Evolutionary conservation across 108 stramenopile genomes (phyloP).

Genomic region (Skeletonema tropicum): DNA sequence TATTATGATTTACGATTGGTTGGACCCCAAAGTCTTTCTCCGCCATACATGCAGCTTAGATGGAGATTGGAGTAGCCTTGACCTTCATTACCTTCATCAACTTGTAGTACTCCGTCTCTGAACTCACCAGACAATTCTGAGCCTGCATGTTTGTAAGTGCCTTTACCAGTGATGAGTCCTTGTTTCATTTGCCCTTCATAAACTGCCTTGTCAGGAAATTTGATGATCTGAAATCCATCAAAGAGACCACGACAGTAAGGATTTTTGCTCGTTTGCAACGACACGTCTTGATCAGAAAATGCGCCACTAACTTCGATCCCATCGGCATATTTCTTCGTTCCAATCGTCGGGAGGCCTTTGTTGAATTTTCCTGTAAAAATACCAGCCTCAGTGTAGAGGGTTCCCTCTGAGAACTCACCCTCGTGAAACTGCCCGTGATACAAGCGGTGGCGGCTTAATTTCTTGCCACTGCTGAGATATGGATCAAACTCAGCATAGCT

Average conservation of each 20-base stretch:
- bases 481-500: conserved; percentile 5
- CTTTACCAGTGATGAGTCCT: conserved; percentile 36
- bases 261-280: conserved; percentile 18
- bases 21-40: not conserved
- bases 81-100: not conserved
- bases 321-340: conserved; percentile 32
- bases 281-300: conserved; percentile 9
- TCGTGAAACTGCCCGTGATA: conserved; percentile 34
- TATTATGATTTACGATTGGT: not conserved
- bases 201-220: conserved; percentile 18
- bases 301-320: conserved; percentile 19
- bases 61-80: not conserved
- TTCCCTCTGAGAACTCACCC: conserved; percentile 14
- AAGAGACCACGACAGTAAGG: conserved; percentile 26
- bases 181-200: conserved; percentile 35
- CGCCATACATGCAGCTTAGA: not conserved
- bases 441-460: conserved; percentile 18
- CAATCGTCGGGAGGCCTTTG: conserved; percentile 7
- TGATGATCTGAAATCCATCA: conserved; percentile 17
- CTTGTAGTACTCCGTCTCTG: not conserved
- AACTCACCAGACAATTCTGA: too few species aligned
- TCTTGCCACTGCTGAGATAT: not conserved
- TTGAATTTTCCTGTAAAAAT: conserved; percentile 23
- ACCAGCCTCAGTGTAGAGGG: conserved; percentile 17
- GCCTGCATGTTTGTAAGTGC: not conserved